phyloP scores from a whole-genome alignment of 306 rosid species.

The Vachellia collinsii region DNA sequence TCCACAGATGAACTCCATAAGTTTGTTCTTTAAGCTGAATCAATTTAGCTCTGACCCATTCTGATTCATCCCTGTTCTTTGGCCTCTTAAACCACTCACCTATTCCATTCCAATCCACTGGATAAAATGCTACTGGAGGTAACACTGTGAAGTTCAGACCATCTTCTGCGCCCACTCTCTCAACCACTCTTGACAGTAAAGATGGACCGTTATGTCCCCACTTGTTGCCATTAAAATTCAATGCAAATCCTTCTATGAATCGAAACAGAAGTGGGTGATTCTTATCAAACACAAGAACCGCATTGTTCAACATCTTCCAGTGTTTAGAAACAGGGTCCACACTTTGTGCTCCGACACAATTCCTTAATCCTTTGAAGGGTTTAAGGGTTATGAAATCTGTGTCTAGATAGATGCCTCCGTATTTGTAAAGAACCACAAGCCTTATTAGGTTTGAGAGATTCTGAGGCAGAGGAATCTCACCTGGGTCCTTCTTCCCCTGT shows the following conservation, averaged over 20 bases:
- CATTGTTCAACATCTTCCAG: slow-evolving; percentile 84
- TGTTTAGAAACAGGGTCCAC: slow-evolving; percentile 40
- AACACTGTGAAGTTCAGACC: slow-evolving; percentile 52
- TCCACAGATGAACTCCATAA: slow-evolving; percentile 81
- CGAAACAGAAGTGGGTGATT: slow-evolving; percentile 75
- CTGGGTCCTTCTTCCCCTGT: slow-evolving; percentile 77
- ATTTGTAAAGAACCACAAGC: slow-evolving; percentile 65
- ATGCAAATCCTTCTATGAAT: slow-evolving; percentile 71
- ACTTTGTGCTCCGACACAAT: slow-evolving; percentile 80
- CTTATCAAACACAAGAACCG: slow-evolving; percentile 73
- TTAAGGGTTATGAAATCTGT: slow-evolving; percentile 67
- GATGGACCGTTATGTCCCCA: slow-evolving; percentile 96
- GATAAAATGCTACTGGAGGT: slow-evolving; percentile 69
- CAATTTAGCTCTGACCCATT: slow-evolving; percentile 61
- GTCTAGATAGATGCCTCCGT: slow-evolving; percentile 82
- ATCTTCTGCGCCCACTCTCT: slow-evolving; percentile 37
- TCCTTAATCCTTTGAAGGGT: slow-evolving; percentile 57
- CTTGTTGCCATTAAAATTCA: slow-evolving; percentile 73
- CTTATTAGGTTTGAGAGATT: slow-evolving; percentile 77
- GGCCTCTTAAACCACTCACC: slow-evolving; percentile 58
- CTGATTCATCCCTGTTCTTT: slow-evolving; percentile 33
- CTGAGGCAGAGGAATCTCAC: slow-evolving; percentile 78
- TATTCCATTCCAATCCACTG: slow-evolving; percentile 62
- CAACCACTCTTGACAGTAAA: slow-evolving; percentile 76
- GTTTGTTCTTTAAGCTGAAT: slow-evolving; percentile 52